Evolutionary conservation across 2,329 filamentous ascomycete genomes (phyloP), one percentile per base, ranked within the genome.

Genomic region (Xylariaceae sp.): DNA sequence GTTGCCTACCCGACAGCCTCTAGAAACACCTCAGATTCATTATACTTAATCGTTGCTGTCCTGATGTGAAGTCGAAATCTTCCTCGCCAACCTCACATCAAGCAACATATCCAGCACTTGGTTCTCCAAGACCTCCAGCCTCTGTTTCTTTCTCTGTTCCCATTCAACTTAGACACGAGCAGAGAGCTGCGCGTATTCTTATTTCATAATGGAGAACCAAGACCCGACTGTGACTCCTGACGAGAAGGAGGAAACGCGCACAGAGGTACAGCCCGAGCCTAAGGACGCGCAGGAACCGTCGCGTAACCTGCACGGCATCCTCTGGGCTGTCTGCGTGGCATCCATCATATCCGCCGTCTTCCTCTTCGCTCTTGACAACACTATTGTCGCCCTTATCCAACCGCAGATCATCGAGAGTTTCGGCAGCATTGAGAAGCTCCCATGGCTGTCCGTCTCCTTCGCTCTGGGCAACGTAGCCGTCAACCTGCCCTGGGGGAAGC

Each of bases 381-480:
- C 79, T 0, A 78, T 81, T 40, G 69, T 76, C 1, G 79, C 78
- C 5, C 75, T 77, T 57, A 68, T 81, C 9, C 76, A 80, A 50
- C 73, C 71, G 0, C 57, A 64, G 2, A 73, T 79, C 14, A 63
- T 75, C 12, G 59, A 68, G 20, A 59, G 62, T 0, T 75, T 79
- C 23, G 64, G 70, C 18, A 61, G 72, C 1, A 59, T 75, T 12
- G 57, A 67, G 1, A 72, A 76, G 40, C 66, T 80, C 9, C 64
- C 71, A 1, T 80, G 78, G 77, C 61, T 79, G 9, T 62, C 65
- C 1, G 65, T 63, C 3, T 66, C 63, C 2, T 76, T 80, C 56
- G 64, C 75, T 0, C 67, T 81, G 9, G 75, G 74, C 0, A 74
- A 74, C 1, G 72, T 73, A 0, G 66, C 68, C 3, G 71, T 74